Evolutionary conservation across 495 filamentous ascomycete species (phyloP).

Genomic region (Symbiotaphrina buchneri): DNA sequence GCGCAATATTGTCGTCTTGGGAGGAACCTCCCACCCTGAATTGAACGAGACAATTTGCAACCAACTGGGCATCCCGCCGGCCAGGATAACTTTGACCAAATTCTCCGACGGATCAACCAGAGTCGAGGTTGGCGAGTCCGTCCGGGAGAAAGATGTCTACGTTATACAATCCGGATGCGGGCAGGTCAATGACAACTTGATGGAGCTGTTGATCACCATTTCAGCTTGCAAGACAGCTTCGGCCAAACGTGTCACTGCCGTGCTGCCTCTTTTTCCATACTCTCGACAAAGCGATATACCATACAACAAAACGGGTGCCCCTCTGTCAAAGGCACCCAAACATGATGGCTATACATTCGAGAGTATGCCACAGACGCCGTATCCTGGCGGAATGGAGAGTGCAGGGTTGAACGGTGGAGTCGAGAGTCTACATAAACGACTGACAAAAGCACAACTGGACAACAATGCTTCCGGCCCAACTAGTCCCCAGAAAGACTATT

Average conservation of each 20-base stretch:
- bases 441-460: conserved; percentile 36
- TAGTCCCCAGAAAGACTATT: conserved; percentile 17
- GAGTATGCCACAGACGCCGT: conserved; percentile 69
- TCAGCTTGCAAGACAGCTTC: conserved; percentile 95
- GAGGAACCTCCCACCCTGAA: conserved; percentile 77
- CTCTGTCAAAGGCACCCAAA: conserved; percentile 44
- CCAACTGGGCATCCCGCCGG: conserved; percentile 62
- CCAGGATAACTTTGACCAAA: conserved; percentile 65
- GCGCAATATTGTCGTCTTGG: conserved; percentile 85
- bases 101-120: conserved; percentile 89
- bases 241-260: conserved; percentile 73
- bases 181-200: conserved; percentile 84
- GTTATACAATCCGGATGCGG: conserved; percentile 81
- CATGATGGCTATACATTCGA: conserved; percentile 63
- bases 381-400: conserved; percentile 38
- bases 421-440: conserved; percentile 38
- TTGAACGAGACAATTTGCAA: conserved; percentile 71
- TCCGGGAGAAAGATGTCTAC: conserved; percentile 94
- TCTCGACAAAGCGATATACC: conserved; percentile 86
- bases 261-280: conserved; percentile 91
- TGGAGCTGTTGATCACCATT: conserved; percentile 90
- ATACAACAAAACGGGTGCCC: conserved; percentile 85
- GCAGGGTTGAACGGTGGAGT: conserved; percentile 34
- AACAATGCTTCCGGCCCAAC: conserved; percentile 17
- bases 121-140: conserved; percentile 85